phyloP scores from a whole-genome alignment of 2,329 filamentous ascomycete species.

The Trichoderma sp. region DNA sequence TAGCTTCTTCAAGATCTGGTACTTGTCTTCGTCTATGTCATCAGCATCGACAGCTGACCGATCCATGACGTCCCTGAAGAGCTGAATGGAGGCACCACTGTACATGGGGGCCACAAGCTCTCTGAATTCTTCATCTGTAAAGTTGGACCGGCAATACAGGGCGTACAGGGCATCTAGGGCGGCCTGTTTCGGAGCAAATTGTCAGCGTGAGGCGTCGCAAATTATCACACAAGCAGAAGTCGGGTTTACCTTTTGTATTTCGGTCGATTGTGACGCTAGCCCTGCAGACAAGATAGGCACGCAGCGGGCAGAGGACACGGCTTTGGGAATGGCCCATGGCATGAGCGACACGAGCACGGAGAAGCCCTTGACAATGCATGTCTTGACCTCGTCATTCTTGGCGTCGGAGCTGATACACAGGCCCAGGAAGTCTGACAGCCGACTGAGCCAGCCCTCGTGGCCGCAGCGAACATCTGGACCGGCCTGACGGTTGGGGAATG shows the following conservation, averaged over 20 bases:
- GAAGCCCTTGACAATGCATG: slow-evolving; percentile 74
- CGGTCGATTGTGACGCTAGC: slow-evolving; percentile 68
- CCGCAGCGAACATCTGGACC: slow-evolving; percentile 72
- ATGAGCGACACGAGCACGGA: slow-evolving; percentile 77
- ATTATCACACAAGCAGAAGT: background rate
- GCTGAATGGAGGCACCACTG: slow-evolving; percentile 66
- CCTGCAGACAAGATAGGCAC: slow-evolving; percentile 71
- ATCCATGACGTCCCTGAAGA: slow-evolving; percentile 74
- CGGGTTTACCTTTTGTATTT: slow-evolving; percentile 67
- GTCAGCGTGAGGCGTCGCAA: slow-evolving; percentile 31
- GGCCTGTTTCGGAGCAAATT: slow-evolving; percentile 52
- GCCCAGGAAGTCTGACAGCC: slow-evolving; percentile 72
- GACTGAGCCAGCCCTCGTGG: slow-evolving; percentile 82
- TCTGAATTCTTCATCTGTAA: slow-evolving; percentile 76
- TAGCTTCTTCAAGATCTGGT: slow-evolving; percentile 89
- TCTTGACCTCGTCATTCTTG: slow-evolving; percentile 66
- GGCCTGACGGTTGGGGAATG: slow-evolving; percentile 72
- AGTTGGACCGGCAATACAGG: slow-evolving; percentile 73
- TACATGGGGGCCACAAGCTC: slow-evolving; percentile 81
- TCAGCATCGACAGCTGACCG: slow-evolving; percentile 79
- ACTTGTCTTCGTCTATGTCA: slow-evolving; percentile 88
- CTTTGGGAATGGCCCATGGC: slow-evolving; percentile 84
- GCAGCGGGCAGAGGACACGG: slow-evolving; percentile 70
- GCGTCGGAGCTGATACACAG: slow-evolving; percentile 70
- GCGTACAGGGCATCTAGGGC: slow-evolving; percentile 82